Evolutionary conservation across 1,284 basidiomycete genomes (phyloP), one percentile per base, ranked within the genome.

Genomic region (Hortiboletus rubellus): DNA sequence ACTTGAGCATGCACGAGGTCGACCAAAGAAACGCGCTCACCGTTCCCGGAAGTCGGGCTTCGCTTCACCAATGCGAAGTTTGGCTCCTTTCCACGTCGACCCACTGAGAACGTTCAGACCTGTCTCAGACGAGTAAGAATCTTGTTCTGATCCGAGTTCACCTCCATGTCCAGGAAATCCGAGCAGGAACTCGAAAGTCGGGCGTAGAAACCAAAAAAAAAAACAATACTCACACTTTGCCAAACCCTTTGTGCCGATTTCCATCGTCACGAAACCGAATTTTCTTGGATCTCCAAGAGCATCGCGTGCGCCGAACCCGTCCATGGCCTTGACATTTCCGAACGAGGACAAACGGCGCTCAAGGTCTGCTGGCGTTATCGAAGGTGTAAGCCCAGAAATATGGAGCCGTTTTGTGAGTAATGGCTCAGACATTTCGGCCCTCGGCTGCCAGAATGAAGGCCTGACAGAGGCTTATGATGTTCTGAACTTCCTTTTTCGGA

Each of bases 41-140:
- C 84, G 77, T 66, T 86, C 83, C 7, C 70, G 70, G 66, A 79
- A 92, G 69, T 92, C 86, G 1, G 83, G 85, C 61, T 83, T 88
- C 27, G 90, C 91, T 63, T 91, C 89, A 8, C 89, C 89, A 37
- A 92, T 80, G n/a, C 89, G 80, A 33, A 92, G 72, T 63, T 87
- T 90, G n/a, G 89, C 74, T 17, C 91, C 90, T 72, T 91, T 92
- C 87, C 89, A 92, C 2, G 82, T 89, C 10, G 87, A 83, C 31
- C 91, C 90, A 61, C 87, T 91, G 9, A 92, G 77, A 5, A 84
- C 66, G 65, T 85, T 91, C 70, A 91, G 76, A 72, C 89, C 89
- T 91, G 7, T 50, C 43, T 36, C 40, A 46, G 31, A 48, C 3
- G 46, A 3, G 54, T 64, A n/a, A 59, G 57, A 52, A n/a, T 11